Percentiles rank a stretch among this genome's conserved stretches.
Conservation (phyloP, 352 stramenopile genomes). For the Hyphochytrium catenoides region DNA sequence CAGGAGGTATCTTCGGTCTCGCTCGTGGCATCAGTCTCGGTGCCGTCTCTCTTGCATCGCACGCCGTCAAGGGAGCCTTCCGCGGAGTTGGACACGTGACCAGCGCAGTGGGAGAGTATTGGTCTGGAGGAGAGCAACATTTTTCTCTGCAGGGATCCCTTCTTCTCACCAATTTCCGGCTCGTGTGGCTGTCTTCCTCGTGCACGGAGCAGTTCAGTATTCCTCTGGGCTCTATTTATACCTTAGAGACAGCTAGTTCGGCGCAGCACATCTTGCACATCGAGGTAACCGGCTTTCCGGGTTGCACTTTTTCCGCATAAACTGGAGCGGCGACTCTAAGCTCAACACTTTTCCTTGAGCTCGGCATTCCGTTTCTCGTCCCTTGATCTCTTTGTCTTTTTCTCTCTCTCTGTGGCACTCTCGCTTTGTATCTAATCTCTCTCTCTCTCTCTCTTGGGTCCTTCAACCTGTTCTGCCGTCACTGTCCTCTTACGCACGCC, state of each 20-base stretch:
- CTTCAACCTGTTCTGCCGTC: too few relatives aligned
- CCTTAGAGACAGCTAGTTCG: conserved; percentile 37
- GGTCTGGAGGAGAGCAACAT: conserved; percentile 44
- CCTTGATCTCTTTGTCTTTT: too few relatives aligned
- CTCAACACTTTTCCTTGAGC: too few relatives aligned
- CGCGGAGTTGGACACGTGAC: conserved; percentile 57
- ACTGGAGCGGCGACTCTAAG: too few relatives aligned
- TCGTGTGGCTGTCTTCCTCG: conserved; percentile 46
- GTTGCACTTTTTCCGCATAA: too few relatives aligned
- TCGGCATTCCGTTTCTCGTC: too few relatives aligned
- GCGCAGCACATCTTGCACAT: conserved; percentile 53
- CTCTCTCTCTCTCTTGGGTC: too few relatives aligned
- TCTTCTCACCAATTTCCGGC: conserved; percentile 50
- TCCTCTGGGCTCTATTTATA: conserved; percentile 36
- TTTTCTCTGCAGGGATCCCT: conserved; percentile 60
- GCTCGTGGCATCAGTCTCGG: conserved; percentile 58
- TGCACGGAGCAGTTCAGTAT: conserved; percentile 51
- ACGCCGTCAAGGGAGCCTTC: conserved; percentile 59
- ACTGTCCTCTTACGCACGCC: too few relatives aligned
- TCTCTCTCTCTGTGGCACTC: too few relatives aligned
- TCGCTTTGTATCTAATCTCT: too few relatives aligned
- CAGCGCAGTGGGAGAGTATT: conserved; percentile 57
- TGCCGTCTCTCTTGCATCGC: conserved; percentile 48
- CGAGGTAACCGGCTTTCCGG: too few relatives aligned
- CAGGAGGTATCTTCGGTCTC: conserved; percentile 54